Percentiles rank a stretch among this genome's conserved stretches.
These are phyloP conservation scores for Fusarium denticulatum DNA, from an alignment of 2,329 filamentous ascomycete genomes.

Conservation along the genomic window DNA sequence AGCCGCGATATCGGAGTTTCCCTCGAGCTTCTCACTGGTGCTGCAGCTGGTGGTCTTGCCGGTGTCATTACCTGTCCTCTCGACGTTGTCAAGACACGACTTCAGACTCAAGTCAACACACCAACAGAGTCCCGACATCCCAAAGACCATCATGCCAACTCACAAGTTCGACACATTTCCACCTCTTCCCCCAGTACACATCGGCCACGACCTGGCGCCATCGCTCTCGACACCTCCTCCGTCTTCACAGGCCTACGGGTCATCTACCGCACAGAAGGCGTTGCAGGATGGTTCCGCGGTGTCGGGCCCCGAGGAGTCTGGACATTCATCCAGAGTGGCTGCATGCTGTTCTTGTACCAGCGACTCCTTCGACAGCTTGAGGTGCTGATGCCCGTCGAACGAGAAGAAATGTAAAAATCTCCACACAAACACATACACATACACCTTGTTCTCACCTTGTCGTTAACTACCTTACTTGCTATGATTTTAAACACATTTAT, in stretches of 20 bases:
- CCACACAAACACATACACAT: constrained; percentile 21
- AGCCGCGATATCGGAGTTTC: constrained; percentile 85
- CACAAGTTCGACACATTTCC: constrained; percentile 79
- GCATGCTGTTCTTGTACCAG: constrained; percentile 97
- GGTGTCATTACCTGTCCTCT: constrained; percentile 95
- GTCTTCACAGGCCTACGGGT: constrained; percentile 84
- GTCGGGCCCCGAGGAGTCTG: constrained; percentile 93
- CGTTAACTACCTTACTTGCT: constrained; percentile 23
- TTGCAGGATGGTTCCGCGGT: constrained; percentile 92
- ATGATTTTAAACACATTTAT: constrained; percentile 25
- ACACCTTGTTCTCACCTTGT: constrained; percentile 29
- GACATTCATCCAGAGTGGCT: constrained; percentile 97
- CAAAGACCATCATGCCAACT: constrained; percentile 50
- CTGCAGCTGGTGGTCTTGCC: constrained; percentile 88
- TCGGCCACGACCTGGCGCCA: constrained; percentile 79
- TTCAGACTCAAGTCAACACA: constrained; percentile 85
- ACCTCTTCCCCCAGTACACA: constrained; percentile 90
- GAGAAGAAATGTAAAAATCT: constrained; percentile 40
- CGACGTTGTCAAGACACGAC: constrained; percentile 95
- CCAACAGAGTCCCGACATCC: constrained; percentile 42
- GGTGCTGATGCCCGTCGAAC: constrained; percentile 50
- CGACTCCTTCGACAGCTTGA: constrained; percentile 83
- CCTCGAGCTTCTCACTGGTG: constrained; percentile 89
- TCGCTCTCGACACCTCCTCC: constrained; percentile 87
- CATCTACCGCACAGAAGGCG: constrained; percentile 89